Percentiles rank a stretch among this genome's conserved stretches.
phyloP scores from a whole-genome alignment of 2,329 filamentous ascomycete species.

The Colletotrichum orbiculare region DNA sequence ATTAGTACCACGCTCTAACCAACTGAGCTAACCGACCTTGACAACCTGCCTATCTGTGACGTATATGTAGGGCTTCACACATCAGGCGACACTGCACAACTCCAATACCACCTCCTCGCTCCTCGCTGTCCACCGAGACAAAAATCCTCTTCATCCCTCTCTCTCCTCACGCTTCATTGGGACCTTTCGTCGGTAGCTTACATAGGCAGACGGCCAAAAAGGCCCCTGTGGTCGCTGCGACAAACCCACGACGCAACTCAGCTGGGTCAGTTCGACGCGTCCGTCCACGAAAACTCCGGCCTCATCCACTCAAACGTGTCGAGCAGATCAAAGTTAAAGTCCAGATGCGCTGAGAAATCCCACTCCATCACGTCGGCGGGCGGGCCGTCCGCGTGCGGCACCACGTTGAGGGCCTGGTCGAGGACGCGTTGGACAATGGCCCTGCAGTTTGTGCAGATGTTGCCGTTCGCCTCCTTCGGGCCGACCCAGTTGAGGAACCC shows the following conservation, averaged over 20 bases:
- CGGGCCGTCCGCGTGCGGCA: slow-evolving; percentile 36
- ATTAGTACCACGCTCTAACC: too few relatives aligned
- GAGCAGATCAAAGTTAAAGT: slow-evolving; percentile 60
- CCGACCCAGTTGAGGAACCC: slow-evolving; percentile 63
- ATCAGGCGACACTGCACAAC: too few relatives aligned
- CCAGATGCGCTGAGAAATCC: slow-evolving; percentile 44
- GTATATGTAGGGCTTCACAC: too few relatives aligned
- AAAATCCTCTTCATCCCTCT: too few relatives aligned
- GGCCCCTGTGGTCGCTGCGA: neutral
- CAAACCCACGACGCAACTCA: neutral
- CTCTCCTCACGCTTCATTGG: too few relatives aligned
- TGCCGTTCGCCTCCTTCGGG: slow-evolving; percentile 58
- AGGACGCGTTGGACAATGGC: slow-evolving; percentile 61
- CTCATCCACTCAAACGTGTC: slow-evolving; percentile 62
- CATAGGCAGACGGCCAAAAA: too few relatives aligned
- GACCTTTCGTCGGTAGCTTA: too few relatives aligned
- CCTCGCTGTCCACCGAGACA: too few relatives aligned
- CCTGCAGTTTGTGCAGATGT: slow-evolving; percentile 57
- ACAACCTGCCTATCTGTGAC: too few relatives aligned
- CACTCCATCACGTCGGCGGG: slow-evolving; percentile 44
- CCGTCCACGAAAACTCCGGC: slow-evolving; percentile 37
- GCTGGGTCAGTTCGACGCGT: neutral
- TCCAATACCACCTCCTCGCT: too few relatives aligned
- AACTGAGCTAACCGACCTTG: too few relatives aligned
- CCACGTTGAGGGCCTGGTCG: slow-evolving; percentile 58